Percentiles rank a stretch among this genome's conserved stretches.
Evolutionary conservation across 2,329 filamentous ascomycete genomes (phyloP).

Genomic region (Clonostachys byssicola): DNA sequence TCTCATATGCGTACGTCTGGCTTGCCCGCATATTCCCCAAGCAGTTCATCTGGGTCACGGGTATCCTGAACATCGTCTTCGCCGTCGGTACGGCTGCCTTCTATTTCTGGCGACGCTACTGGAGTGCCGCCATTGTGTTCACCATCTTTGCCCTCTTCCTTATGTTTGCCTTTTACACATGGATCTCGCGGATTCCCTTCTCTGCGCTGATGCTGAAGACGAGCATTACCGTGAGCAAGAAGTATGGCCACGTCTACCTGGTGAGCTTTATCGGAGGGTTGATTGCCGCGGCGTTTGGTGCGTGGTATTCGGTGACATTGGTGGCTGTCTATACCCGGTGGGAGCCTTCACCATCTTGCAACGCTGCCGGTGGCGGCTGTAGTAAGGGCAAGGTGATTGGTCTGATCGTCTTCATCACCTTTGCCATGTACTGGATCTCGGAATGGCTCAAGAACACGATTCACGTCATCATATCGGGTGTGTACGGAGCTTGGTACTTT

Average conservation of each 20-base stretch:
- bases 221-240: conserved; percentile 78
- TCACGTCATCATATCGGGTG: conserved; percentile 80
- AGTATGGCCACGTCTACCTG: conserved; percentile 79
- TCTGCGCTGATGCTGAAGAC: conserved; percentile 86
- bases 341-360: conserved; percentile 57
- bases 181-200: conserved; percentile 89
- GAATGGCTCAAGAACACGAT: conserved; percentile 94
- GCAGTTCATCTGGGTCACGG: conserved; percentile 88
- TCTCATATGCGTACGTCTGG: conserved; percentile 76
- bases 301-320: conserved; percentile 83
- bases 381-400: conserved; percentile 77
- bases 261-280: conserved; percentile 83
- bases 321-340: conserved; percentile 85
- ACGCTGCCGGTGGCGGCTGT: conserved; percentile 54
- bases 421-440: conserved; percentile 90
- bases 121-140: conserved; percentile 83
- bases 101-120: conserved; percentile 75
- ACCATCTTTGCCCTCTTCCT: conserved; percentile 72
- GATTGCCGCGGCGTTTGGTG: conserved; percentile 68
- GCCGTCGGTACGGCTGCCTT: conserved; percentile 84
- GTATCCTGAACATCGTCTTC: conserved; percentile 80
- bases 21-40: conserved; percentile 76
- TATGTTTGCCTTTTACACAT: conserved; percentile 79
- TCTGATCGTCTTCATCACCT: conserved; percentile 80
- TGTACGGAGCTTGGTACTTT: conserved; percentile 95